A percentile compares a stretch with the other conserved stretches of the same genome.
Conservation (phyloP, 1,284 basidiomycete genomes). For the Amylostereum chailletii region DNA sequence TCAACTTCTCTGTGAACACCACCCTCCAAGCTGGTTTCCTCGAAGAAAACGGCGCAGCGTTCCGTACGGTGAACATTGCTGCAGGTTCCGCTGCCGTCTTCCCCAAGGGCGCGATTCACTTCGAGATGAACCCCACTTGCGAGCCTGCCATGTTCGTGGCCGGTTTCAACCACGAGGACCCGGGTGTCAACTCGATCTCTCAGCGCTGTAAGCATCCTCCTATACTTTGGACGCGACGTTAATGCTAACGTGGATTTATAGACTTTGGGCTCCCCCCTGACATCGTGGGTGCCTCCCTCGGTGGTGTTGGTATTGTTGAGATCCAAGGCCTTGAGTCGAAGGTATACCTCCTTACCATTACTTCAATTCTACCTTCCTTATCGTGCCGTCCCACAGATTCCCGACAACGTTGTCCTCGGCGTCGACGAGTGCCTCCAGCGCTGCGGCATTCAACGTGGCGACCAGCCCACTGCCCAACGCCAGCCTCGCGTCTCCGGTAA, state of each 20-base stretch:
- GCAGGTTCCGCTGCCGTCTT: constrained; percentile 25
- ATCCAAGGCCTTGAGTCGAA: constrained; percentile 16
- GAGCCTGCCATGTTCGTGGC: constrained; percentile 3
- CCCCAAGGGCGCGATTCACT: constrained; percentile 27
- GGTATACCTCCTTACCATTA: too few relatives aligned
- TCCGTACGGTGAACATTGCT: constrained; percentile 23
- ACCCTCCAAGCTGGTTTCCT: constrained; percentile 24
- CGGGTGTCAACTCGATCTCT: constrained; percentile 18
- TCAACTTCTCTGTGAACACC: constrained; percentile 25
- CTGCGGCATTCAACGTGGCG: not conserved
- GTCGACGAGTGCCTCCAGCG: not conserved
- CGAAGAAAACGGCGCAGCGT: constrained; percentile 25
- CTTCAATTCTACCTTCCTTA: too few relatives aligned
- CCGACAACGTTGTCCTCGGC: constrained; percentile 1
- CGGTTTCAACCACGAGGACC: constrained; percentile 26
- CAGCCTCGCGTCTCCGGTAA: not conserved
- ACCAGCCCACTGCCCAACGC: not conserved
- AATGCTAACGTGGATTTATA: not conserved
- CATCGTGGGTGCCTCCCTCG: constrained; percentile 24
- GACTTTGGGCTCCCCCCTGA: constrained; percentile 25
- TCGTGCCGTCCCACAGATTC: not conserved
- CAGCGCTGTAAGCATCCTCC: constrained; percentile 21
- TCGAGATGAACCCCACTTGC: constrained; percentile 25
- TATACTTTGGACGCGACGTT: constrained; percentile 11
- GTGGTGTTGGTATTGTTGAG: constrained; percentile 24